These are phyloP conservation scores for Trypanosoma scelopori DNA, from an alignment of 208 protist species.

Conservation along the genomic window DNA sequence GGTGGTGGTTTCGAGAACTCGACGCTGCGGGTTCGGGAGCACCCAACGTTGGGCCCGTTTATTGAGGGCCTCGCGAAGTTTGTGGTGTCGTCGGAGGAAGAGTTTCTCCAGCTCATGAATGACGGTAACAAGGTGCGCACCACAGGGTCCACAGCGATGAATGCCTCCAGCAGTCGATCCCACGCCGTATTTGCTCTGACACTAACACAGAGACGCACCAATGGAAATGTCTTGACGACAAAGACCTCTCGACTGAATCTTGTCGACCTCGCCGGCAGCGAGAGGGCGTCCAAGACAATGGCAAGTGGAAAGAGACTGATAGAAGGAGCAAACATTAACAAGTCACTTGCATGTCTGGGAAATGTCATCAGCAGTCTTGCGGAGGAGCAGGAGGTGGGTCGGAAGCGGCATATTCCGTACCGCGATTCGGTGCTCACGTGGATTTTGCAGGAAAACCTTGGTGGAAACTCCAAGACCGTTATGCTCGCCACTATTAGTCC, in stretches of 20 bases:
- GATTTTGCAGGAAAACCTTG: conserved; percentile 81
- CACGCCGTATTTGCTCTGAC: conserved; percentile 92
- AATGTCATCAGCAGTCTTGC: conserved; percentile 54
- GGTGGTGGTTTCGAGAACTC: conserved; percentile 59
- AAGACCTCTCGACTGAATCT: conserved; percentile 57
- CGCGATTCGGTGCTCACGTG: conserved; percentile 88
- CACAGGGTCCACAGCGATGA: conserved; percentile 91
- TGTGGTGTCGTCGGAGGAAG: conserved; percentile 52
- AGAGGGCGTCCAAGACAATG: conserved; percentile 81
- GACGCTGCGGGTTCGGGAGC: conserved; percentile 72
- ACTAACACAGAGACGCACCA: conserved; percentile 55
- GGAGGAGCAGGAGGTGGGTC: conserved; percentile 39
- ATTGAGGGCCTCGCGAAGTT: conserved; percentile 79
- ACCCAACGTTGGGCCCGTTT: conserved; percentile 78
- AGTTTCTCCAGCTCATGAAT: conserved; percentile 80
- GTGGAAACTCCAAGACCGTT: conserved; percentile 93
- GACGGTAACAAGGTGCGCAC: conserved; percentile 86
- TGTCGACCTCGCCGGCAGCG: conserved; percentile 83
- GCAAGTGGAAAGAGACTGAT: conserved; percentile 71
- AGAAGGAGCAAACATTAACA: conserved; percentile 87
- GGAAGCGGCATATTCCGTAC: conserved; percentile 77
- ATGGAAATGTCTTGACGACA: conserved; percentile 13
- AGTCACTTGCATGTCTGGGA: conserved; percentile 55
- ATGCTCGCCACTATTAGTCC: conserved; percentile 79
- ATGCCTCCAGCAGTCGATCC: conserved; percentile 80